phyloP scores from a whole-genome alignment of 352 stramenopile genomes.

The Globisporangium emineosum region DNA sequence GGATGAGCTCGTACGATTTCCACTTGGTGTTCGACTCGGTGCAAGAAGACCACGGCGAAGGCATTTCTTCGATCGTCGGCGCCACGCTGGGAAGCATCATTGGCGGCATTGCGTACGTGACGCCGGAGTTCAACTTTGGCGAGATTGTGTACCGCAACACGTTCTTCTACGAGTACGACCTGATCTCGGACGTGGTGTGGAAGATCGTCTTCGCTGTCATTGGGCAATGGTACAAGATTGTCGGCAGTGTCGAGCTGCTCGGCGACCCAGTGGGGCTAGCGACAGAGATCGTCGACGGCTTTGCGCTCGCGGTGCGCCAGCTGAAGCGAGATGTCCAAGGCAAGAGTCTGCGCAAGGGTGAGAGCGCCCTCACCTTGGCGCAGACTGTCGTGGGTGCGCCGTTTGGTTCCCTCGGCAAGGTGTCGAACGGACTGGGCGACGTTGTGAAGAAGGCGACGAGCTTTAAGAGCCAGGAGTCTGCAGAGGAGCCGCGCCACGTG shows the following conservation, averaged over 20 bases:
- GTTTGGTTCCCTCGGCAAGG: slow-evolving; percentile 72
- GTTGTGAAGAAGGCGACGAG: slow-evolving; percentile 81
- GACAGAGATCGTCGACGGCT: slow-evolving; percentile 84
- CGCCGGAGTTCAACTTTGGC: slow-evolving; percentile 73
- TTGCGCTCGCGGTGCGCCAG: slow-evolving; percentile 73
- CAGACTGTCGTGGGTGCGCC: slow-evolving; percentile 82
- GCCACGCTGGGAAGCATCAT: slow-evolving; percentile 84
- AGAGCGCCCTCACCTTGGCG: slow-evolving; percentile 75
- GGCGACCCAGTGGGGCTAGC: slow-evolving; percentile 81
- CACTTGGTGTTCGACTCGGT: slow-evolving; percentile 83
- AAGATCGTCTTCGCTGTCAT: slow-evolving; percentile 74
- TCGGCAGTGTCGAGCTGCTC: slow-evolving; percentile 82
- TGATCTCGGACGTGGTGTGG: slow-evolving; percentile 70
- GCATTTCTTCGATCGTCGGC: slow-evolving; percentile 76
- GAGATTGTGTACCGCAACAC: slow-evolving; percentile 73
- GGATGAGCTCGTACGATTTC: slow-evolving; percentile 65
- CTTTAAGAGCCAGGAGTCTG: slow-evolving; percentile 80
- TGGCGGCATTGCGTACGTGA: slow-evolving; percentile 84
- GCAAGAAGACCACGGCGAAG: slow-evolving; percentile 74
- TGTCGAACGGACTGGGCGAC: slow-evolving; percentile 82
- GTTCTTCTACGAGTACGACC: slow-evolving; percentile 86
- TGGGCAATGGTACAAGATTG: slow-evolving; percentile 88
- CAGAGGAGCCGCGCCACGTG: slow-evolving; percentile 66
- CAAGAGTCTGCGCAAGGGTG: slow-evolving; percentile 76
- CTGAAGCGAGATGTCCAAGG: slow-evolving; percentile 77